Base-by-base conservation (phyloP, 768 basidiomycete species). In the Calocybe gangraenosa region DNA sequence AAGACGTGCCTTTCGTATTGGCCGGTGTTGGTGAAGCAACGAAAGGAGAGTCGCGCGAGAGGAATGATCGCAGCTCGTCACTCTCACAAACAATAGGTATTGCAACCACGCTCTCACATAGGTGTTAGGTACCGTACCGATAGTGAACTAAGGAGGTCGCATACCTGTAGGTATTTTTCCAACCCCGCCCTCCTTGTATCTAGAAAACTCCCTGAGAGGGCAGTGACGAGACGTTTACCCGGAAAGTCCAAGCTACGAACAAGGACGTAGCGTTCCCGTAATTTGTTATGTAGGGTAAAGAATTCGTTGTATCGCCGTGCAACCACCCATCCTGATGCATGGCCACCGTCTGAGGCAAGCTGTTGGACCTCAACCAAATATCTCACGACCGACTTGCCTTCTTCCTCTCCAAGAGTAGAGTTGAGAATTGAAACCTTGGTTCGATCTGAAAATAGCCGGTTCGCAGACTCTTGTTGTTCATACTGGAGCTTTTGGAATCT, bases 221-320 rank as follows among this genome's bases (percentile, higher is more conserved):
- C 77, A 3, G 90, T 77, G 9, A 97, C 92, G 9, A 98, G 71
- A n/a, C 87, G 79, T 65, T 97, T 98, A 0, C 90, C 87, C 3
- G 96, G 96, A 54, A 99, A 87, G 52, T 97, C 93, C 37, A 93
- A 73, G 48, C 73, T 73, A 51, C 79, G 76, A 18, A 88, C 84
- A 7, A 78, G 52, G 7, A 68, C 63, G 56, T 85, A 84, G 36
- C 81, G 78, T 38, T 96, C 96, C 47, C 82, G 78, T 40, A 99
- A 67, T 48, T 84, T 84, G 57, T 82, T 86, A 59, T 96, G 89
- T 75, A 97, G 84, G 43, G 77, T 84, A 50, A 87, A 76, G 62
- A 99, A 99, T 59, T 98, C 94, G 62, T 93, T 96, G 65, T 96
- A 99, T 49, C 96, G 72, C 52, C 94, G 72, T 7, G 92, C 89